phyloP scores from a whole-genome alignment of 2,329 filamentous ascomycete species.

The Aspergillus vadensis region DNA sequence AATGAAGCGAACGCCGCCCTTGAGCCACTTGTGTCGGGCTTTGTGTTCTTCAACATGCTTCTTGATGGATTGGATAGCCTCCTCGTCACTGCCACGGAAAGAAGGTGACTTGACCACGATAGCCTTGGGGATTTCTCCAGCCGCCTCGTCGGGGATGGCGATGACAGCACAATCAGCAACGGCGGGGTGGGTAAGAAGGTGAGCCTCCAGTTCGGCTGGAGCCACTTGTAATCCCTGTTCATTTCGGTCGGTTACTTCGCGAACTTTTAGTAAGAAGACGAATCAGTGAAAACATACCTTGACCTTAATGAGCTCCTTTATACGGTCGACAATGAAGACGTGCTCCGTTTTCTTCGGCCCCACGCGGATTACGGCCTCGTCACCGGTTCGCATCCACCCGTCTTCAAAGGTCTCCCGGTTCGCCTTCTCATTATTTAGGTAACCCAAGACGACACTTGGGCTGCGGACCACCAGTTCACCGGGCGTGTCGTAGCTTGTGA shows the following conservation, averaged over 20 bases:
- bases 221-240: slow-evolving; percentile 76
- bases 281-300: slow-evolving; percentile 56
- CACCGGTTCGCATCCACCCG: slow-evolving; percentile 81
- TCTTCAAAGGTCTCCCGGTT: slow-evolving; percentile 79
- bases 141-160: slow-evolving; percentile 64
- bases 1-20: slow-evolving; percentile 61
- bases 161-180: slow-evolving; percentile 83
- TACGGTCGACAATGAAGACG: slow-evolving; percentile 79
- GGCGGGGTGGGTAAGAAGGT: slow-evolving; percentile 70
- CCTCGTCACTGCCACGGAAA: slow-evolving; percentile 56
- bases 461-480: slow-evolving; percentile 80
- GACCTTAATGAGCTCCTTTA: slow-evolving; percentile 77
- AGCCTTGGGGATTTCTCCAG: slow-evolving; percentile 65
- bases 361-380: slow-evolving; percentile 72
- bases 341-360: slow-evolving; percentile 72
- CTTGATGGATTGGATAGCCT: slow-evolving; percentile 53
- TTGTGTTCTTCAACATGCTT: slow-evolving; percentile 64
- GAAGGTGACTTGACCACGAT: slow-evolving; percentile 62
- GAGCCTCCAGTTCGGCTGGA: slow-evolving; percentile 79
- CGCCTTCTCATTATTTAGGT: slow-evolving; percentile 82
- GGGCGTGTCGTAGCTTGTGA: slow-evolving; percentile 69
- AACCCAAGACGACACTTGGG: slow-evolving; percentile 77
- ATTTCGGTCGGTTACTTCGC: neutral
- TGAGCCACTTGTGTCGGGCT: slow-evolving; percentile 63
- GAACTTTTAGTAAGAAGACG: neutral